phyloP scores from a whole-genome alignment of 2,329 filamentous ascomycete genomes.

The Allantophomopsis cytisporea region DNA sequence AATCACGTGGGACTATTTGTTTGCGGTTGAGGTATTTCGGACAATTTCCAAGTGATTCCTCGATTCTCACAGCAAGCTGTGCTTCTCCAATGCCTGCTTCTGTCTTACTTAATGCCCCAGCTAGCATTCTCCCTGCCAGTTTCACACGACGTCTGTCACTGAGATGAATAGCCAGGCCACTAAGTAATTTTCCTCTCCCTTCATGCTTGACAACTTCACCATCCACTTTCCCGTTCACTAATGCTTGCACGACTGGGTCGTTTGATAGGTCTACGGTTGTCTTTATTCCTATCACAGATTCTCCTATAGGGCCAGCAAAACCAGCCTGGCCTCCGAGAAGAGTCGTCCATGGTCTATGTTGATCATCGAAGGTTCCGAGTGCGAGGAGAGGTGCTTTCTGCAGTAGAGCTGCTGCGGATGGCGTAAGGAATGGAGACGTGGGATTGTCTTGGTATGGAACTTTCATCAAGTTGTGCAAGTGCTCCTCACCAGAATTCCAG shows the following conservation, averaged over 20 bases:
- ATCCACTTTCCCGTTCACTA: conserved; percentile 38
- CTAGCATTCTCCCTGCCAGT: conserved; percentile 55
- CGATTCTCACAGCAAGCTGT: conserved; percentile 53
- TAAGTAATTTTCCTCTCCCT: conserved; percentile 36
- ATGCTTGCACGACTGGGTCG: conserved; percentile 57
- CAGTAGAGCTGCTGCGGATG: conserved; percentile 45
- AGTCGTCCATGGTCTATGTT: conserved; percentile 60
- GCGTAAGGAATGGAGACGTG: conserved; percentile 47
- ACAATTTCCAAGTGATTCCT: conserved; percentile 62
- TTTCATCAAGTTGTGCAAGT: conserved; percentile 48
- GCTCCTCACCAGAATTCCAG: conserved; percentile 54
- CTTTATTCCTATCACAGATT: conserved; percentile 48
- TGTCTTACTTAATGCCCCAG: conserved; percentile 35
- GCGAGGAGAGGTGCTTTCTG: conserved; percentile 53
- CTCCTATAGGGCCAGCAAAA: conserved; percentile 49
- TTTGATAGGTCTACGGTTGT: conserved; percentile 42
- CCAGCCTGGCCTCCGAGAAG: conserved; percentile 64
- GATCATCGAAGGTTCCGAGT: conserved; percentile 54
- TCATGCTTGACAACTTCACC: conserved; percentile 21
- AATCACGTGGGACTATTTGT: conserved; percentile 37
- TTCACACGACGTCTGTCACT: conserved; percentile 61
- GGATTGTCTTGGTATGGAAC: conserved; percentile 50
- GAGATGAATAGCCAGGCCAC: conserved; percentile 49
- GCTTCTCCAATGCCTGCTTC: conserved; percentile 15
- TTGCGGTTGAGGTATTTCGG: conserved; percentile 80